Percentiles rank a stretch among this genome's conserved stretches.
Evolutionary conservation across 352 stramenopile species (phyloP).

Genomic region (Hyaloperonospora arabidopsidis): DNA sequence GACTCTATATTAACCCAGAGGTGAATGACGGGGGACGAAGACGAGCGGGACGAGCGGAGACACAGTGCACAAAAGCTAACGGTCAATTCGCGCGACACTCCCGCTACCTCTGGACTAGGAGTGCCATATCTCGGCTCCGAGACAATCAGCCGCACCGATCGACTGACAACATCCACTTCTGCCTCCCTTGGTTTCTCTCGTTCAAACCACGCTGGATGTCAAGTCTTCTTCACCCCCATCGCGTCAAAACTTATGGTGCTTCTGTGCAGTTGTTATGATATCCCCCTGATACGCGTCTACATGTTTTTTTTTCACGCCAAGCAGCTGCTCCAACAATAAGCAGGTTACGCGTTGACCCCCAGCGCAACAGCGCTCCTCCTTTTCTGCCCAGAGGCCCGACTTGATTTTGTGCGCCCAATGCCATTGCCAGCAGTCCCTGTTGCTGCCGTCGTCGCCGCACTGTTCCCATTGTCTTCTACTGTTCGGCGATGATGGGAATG

Average conservation of each 20-base stretch:
- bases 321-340: conserved; percentile 8
- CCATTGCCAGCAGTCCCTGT: conserved; percentile 26
- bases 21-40: conserved; percentile 4
- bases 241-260: conserved; percentile 26
- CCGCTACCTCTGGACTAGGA: conserved; percentile 31
- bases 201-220: conserved; percentile 9
- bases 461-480: conserved; percentile 36
- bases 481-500: conserved; percentile 26
- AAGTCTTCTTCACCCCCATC: conserved; percentile 9
- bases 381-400: conserved; percentile 64
- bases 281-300: conserved; percentile 5
- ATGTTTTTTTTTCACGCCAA: conserved; percentile 14
- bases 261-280: conserved; percentile 6
- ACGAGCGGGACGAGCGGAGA: conserved; percentile 11
- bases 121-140: conserved; percentile 12
- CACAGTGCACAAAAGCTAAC: conserved; percentile 3
- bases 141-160: conserved; percentile 19
- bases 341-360: conserved; percentile 70
- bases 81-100: conserved; percentile 22
- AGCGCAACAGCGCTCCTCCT: conserved; percentile 68
- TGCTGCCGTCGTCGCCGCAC: conserved; percentile 6
- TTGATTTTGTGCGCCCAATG: conserved; percentile 45
- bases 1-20: conserved; percentile 34
- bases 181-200: conserved; percentile 7
- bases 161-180: conserved; percentile 13